Percentiles rank a stretch among this genome's conserved stretches.
Conservation (phyloP, 208 protist species). For the Balamuthia mandrillaris region DNA sequence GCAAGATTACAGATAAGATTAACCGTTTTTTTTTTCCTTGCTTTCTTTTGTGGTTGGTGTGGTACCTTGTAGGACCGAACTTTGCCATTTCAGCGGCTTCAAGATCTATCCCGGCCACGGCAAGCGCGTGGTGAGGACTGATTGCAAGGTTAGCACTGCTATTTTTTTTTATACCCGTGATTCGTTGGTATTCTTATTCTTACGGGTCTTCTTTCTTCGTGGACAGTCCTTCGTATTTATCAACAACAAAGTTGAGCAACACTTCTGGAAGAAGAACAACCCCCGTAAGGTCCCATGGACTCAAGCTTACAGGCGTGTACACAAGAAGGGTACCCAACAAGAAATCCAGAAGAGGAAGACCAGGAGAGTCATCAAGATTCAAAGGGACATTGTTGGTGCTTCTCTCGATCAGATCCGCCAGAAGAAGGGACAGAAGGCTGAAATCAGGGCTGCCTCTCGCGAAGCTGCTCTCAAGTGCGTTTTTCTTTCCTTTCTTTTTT, state of each 20-base stretch:
- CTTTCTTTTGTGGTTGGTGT: too few species aligned
- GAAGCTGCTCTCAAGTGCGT: conserved; percentile 52
- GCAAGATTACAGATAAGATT: too few species aligned
- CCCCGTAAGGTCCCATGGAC: conserved; percentile 63
- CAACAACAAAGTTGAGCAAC: conserved; percentile 44
- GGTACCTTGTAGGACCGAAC: conserved; percentile 58
- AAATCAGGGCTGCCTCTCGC: conserved; percentile 41
- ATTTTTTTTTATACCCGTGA: background rate
- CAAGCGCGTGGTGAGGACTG: conserved; percentile 53
- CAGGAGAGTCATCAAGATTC: conserved; percentile 50
- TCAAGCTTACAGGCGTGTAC: conserved; percentile 53
- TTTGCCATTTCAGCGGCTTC: conserved; percentile 65
- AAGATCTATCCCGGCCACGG: conserved; percentile 75
- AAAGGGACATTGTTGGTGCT: conserved; percentile 52
- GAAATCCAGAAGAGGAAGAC: conserved; percentile 54
- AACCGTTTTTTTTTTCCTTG: too few species aligned
- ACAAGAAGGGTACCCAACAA: conserved; percentile 60
- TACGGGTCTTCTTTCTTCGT: background rate
- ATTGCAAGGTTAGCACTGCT: conserved; percentile 36
- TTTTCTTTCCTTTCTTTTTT: background rate
- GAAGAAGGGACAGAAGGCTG: conserved; percentile 38
- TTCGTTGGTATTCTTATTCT: background rate
- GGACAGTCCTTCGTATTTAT: conserved; percentile 59
- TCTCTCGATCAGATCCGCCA: conserved; percentile 60
- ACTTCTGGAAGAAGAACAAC: conserved; percentile 60